Percentiles rank a stretch among this genome's conserved stretches.
phyloP scores from a whole-genome alignment of 2,329 filamentous ascomycete genomes.

The Xylaria sp. region DNA sequence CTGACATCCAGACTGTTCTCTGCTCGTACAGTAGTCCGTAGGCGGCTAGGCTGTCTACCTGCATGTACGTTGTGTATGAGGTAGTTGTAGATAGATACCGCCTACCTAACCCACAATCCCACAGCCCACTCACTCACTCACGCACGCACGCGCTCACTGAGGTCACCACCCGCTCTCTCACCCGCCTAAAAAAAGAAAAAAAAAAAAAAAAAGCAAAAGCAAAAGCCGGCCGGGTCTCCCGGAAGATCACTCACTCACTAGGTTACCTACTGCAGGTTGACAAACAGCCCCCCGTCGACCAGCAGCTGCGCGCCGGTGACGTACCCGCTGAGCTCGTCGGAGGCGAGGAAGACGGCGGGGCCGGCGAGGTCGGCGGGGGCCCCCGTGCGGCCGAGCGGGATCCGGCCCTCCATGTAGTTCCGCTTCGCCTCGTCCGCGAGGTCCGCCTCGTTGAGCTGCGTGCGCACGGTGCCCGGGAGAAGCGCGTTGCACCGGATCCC shows the following conservation, averaged over 20 bases:
- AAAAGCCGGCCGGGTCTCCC: no score
- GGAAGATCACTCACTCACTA: not conserved
- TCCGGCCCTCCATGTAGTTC: constrained; percentile 77
- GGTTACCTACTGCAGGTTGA: constrained; percentile 71
- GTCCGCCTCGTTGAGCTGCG: constrained; percentile 83
- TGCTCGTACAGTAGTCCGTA: no score
- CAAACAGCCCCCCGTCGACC: constrained; percentile 87
- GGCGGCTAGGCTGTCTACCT: no score
- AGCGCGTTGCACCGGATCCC: constrained; percentile 82
- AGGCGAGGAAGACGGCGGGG: constrained; percentile 82
- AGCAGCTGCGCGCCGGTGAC: constrained; percentile 82
- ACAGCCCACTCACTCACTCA: not conserved
- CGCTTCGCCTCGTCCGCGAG: constrained; percentile 73
- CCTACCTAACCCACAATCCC: no score
- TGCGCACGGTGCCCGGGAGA: constrained; percentile 80
- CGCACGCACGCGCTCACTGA: not conserved
- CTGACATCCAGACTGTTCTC: no score
- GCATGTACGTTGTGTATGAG: no score
- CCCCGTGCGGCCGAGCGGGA: constrained; percentile 77
- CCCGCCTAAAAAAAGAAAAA: no score
- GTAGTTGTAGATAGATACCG: no score
- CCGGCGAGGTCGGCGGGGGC: constrained; percentile 75
- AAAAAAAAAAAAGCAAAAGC: no score
- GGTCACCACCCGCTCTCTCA: no score
- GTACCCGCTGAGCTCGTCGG: constrained; percentile 76